phyloP scores from a whole-genome alignment of 2,329 filamentous ascomycete species.

The Cercospora janseana region DNA sequence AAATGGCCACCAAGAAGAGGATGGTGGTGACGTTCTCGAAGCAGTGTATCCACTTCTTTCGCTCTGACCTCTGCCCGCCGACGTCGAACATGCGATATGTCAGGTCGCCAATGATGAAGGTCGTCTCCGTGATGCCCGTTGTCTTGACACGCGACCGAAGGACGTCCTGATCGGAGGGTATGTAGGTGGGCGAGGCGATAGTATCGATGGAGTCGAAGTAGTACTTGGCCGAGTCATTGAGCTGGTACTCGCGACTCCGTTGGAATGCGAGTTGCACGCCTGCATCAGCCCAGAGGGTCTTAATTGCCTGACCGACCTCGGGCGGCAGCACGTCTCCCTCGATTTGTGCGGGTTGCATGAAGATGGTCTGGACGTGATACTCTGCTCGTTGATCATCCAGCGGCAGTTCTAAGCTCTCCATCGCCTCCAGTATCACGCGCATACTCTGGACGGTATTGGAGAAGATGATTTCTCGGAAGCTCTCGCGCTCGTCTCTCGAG shows the following conservation, averaged over 20 bases:
- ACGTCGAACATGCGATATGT: slow-evolving; percentile 98
- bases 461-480: slow-evolving; percentile 70
- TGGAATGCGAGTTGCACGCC: slow-evolving; percentile 95
- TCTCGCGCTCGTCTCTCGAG: slow-evolving; percentile 79
- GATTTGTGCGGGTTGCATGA: slow-evolving; percentile 97
- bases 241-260: slow-evolving; percentile 89
- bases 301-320: slow-evolving; percentile 89
- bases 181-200: slow-evolving; percentile 86
- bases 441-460: slow-evolving; percentile 70
- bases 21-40: slow-evolving; percentile 98
- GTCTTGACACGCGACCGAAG: slow-evolving; percentile 96
- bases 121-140: slow-evolving; percentile 94
- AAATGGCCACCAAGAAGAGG: slow-evolving; percentile 93
- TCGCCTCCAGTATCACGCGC: slow-evolving; percentile 68
- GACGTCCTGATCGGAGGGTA: slow-evolving; percentile 93
- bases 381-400: slow-evolving; percentile 90
- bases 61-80: slow-evolving; percentile 89
- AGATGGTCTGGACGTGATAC: slow-evolving; percentile 97
- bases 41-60: slow-evolving; percentile 99
- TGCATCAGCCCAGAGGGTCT: slow-evolving; percentile 86
- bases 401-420: slow-evolving; percentile 71
- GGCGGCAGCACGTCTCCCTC: slow-evolving; percentile 92
- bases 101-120: slow-evolving; percentile 89
- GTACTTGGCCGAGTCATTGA: slow-evolving; percentile 96
- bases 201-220: slow-evolving; percentile 95